A percentile compares a stretch with the other conserved stretches of the same genome.
These are phyloP conservation scores for Rubia tinctorum DNA, from an alignment of 305 asterid genomes.

Conservation along the genomic window DNA sequence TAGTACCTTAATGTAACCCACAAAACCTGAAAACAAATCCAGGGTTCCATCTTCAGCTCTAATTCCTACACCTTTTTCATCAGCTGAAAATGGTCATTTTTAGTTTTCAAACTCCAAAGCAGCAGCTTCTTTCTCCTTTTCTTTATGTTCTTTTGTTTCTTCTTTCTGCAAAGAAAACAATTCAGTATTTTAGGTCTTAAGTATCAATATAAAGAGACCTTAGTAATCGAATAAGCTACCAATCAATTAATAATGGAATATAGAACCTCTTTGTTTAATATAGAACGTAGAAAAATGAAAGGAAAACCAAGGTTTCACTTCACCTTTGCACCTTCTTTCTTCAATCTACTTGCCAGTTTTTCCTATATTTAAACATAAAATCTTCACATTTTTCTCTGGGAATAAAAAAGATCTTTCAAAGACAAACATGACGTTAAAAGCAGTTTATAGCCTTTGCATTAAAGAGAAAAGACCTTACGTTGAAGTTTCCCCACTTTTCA, in stretches of 20 bases:
- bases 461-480: background rate
- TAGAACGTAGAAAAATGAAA: too few species aligned
- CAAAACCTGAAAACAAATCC: conserved; percentile 82
- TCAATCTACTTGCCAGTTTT: conserved; percentile 84
- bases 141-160: conserved; percentile 82
- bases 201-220: conserved; percentile 4
- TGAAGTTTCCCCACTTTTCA: background rate
- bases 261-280: too few species aligned
- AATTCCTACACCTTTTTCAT: conserved; percentile 93
- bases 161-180: conserved; percentile 63
- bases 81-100: conserved; percentile 93
- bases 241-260: conserved; percentile 43
- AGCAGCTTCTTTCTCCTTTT: conserved; percentile 93
- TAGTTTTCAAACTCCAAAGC: conserved; percentile 92
- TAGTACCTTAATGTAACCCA: conserved; percentile 89
- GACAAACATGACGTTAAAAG: background rate
- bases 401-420: background rate
- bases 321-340: conserved; percentile 91
- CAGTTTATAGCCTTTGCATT: background rate
- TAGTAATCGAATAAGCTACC: conserved; percentile 5
- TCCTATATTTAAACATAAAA: conserved; percentile 47
- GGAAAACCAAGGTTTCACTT: conserved; percentile 16
- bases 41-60: conserved; percentile 80
- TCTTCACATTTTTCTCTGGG: background rate
- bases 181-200: conserved; percentile 14